A percentile compares a stretch with the other conserved stretches of the same genome.
Evolutionary conservation across 768 basidiomycete genomes (phyloP).

Genomic region (Hortiboletus campestris): DNA sequence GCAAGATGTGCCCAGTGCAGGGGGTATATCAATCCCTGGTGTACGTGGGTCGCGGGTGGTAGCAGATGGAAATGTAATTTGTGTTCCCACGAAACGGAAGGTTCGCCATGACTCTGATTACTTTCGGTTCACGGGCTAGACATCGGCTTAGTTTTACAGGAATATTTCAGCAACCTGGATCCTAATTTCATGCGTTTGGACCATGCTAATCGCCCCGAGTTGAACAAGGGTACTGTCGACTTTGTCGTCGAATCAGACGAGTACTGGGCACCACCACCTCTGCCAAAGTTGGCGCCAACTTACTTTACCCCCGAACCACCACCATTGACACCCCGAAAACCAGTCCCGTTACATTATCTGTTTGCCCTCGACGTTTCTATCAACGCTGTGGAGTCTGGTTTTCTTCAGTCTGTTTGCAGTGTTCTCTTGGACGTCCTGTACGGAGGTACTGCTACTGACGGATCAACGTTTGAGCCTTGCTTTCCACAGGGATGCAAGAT

Average conservation of each 20-base stretch:
- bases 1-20: conserved; percentile 82
- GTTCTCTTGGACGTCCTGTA: conserved; percentile 64
- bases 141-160: conserved; percentile 55
- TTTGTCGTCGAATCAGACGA: conserved; percentile 70
- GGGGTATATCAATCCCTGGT: conserved; percentile 95
- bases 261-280: conserved; percentile 82
- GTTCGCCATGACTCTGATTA: conserved; percentile 42
- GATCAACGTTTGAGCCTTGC: conserved; percentile 44
- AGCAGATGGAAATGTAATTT: conserved; percentile 90
- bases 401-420: conserved; percentile 64
- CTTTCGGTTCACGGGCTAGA: conserved; percentile 4
- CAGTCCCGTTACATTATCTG: conserved; percentile 70
- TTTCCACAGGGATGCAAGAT: conserved; percentile 56
- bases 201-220: conserved; percentile 77
- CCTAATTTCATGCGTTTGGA: conserved; percentile 76
- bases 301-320: conserved; percentile 53
- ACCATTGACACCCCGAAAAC: conserved; percentile 46
- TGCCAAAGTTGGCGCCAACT: conserved; percentile 49
- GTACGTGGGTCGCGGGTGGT: conserved; percentile 79
- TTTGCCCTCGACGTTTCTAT: conserved; percentile 85
- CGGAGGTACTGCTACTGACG: conserved; percentile 45
- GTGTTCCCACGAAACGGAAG: conserved; percentile 80
- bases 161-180: conserved; percentile 85
- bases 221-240: conserved; percentile 90
- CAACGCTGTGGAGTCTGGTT: conserved; percentile 65